These are phyloP conservation scores for Fonsecaea nubica DNA, from an alignment of 2,329 filamentous ascomycete species.

Conservation along the genomic window DNA sequence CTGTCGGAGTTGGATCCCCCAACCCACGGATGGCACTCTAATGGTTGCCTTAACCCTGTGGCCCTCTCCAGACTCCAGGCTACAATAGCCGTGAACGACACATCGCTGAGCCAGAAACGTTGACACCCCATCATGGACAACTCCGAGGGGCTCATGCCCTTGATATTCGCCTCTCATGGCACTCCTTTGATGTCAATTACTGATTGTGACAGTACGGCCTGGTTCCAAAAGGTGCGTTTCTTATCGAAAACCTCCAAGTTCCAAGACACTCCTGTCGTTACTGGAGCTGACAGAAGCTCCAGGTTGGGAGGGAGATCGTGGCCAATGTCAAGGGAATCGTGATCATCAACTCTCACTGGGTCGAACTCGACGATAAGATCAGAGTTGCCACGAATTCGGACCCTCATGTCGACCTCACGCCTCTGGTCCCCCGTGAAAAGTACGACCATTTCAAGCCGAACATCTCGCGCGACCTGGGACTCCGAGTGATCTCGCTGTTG, in stretches of 20 bases:
- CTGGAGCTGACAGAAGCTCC: background rate
- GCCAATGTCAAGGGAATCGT: background rate
- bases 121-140: background rate
- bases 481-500: background rate
- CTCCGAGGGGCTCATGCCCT: background rate
- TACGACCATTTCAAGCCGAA: background rate
- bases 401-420: background rate
- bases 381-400: slow-evolving; percentile 63
- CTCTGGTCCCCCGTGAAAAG: background rate
- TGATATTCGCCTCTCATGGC: background rate
- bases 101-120: background rate
- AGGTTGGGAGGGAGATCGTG: background rate
- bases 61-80: no score
- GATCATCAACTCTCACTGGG: slow-evolving; percentile 67
- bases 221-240: background rate
- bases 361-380: slow-evolving; percentile 61
- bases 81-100: no score
- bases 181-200: background rate
- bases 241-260: background rate
- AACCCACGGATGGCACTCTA: no score
- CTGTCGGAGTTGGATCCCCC: no score
- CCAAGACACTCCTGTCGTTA: no score
- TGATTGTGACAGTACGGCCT: background rate
- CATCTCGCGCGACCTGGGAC: background rate
- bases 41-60: no score